Percentiles rank a stretch among this genome's conserved stretches.
phyloP scores from a whole-genome alignment of 2,329 filamentous ascomycete species.

The Zymoseptoria pseudotritici region DNA sequence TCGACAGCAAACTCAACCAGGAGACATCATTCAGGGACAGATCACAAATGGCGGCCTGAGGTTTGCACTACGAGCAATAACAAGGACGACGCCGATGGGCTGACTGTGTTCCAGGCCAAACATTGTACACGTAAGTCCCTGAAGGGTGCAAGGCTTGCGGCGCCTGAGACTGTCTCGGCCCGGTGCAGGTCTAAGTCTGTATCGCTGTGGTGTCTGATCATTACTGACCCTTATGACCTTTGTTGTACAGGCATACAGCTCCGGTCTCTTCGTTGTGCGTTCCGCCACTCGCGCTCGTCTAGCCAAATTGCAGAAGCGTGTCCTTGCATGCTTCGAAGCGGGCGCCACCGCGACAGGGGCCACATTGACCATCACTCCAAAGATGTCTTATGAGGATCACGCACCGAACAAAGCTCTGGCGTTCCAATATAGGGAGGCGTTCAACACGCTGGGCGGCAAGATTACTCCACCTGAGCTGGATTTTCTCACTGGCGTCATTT shows the following conservation, averaged over 20 bases:
- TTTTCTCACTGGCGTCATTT: constrained; percentile 33
- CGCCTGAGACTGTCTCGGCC: too few relatives aligned
- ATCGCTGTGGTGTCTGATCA: too few relatives aligned
- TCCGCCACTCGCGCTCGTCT: constrained; percentile 26
- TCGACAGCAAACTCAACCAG: constrained; percentile 34
- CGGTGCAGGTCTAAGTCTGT: too few relatives aligned
- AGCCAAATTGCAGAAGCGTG: constrained; percentile 26
- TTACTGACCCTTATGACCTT: too few relatives aligned
- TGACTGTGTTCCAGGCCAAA: constrained; percentile 24
- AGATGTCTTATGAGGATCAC: constrained; percentile 47
- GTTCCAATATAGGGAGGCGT: constrained; percentile 16
- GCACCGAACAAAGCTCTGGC: constrained; percentile 45
- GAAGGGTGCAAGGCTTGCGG: too few relatives aligned
- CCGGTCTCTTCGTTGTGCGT: constrained; percentile 33
- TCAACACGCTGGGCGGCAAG: constrained; percentile 29
- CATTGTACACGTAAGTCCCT: constrained; percentile 38
- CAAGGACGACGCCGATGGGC: too few relatives aligned
- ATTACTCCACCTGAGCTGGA: constrained; percentile 36
- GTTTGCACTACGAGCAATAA: not conserved
- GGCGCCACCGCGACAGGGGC: constrained; percentile 44
- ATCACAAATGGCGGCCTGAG: not conserved
- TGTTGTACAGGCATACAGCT: constrained; percentile 36
- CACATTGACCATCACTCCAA: constrained; percentile 36
- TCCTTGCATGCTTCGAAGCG: constrained; percentile 40
- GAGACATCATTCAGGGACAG: constrained; percentile 32